Evolutionary conservation across 805 yeast species (phyloP).

Genomic region (Sugiyamaella valdiviana): DNA sequence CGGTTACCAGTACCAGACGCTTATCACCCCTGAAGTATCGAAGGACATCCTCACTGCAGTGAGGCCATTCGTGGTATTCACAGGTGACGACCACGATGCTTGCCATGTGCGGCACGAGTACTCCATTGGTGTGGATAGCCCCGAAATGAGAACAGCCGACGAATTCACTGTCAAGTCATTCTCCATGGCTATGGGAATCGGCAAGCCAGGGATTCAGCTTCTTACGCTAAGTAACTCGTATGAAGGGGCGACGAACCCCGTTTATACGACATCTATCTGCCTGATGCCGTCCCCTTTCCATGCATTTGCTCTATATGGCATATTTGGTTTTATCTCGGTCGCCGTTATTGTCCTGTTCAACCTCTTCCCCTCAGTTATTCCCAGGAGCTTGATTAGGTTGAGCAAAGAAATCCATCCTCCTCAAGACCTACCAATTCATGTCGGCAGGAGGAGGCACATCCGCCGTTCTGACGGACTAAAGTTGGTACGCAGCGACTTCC

Average conservation of each 20-base stretch:
- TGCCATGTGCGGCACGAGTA: conserved; percentile 65
- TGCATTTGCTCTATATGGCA: conserved; percentile 27
- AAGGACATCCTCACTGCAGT: conserved; percentile 51
- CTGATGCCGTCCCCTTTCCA: conserved; percentile 28
- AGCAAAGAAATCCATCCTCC: neutral
- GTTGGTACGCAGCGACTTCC: neutral
- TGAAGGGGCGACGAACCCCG: neutral
- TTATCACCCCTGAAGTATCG: conserved; percentile 57
- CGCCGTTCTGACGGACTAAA: neutral
- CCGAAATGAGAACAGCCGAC: conserved; percentile 4
- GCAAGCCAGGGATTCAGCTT: conserved; percentile 79
- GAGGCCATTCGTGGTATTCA: conserved; percentile 63
- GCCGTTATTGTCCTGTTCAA: conserved; percentile 3
- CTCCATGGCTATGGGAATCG: conserved; percentile 90
- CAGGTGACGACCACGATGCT: conserved; percentile 97
- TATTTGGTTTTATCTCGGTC: conserved; percentile 12
- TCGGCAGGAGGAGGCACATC: neutral
- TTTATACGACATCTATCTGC: conserved; percentile 28
- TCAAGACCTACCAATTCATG: neutral
- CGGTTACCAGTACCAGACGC: conserved; percentile 89
- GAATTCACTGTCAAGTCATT: conserved; percentile 86
- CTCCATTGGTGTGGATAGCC: conserved; percentile 3
- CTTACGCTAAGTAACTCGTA: conserved; percentile 44
- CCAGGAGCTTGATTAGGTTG: neutral
- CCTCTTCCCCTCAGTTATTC: conserved; percentile 8